phyloP scores from a whole-genome alignment of 176 grass and related monocot genomes.

The Urochloa ruziziensis region DNA sequence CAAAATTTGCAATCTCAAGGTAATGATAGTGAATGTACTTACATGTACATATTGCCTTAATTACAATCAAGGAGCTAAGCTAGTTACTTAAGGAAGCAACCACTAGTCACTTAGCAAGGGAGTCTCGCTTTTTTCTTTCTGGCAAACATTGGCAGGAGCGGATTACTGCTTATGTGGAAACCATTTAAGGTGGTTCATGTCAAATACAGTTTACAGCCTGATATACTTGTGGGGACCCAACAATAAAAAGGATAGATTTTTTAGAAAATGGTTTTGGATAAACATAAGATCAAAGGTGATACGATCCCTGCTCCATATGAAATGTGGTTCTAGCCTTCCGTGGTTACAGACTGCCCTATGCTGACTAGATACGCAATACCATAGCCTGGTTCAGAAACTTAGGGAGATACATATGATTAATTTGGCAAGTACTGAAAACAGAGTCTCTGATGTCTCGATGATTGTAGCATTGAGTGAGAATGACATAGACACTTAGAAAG shows the following conservation, averaged over 20 bases:
- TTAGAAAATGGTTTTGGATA: not conserved
- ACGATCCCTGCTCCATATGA: not conserved
- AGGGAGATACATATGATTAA: not conserved
- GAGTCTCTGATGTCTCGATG: not conserved
- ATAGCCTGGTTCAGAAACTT: not conserved
- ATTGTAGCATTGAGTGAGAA: not conserved
- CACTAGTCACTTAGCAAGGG: not conserved
- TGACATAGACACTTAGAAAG: not conserved
- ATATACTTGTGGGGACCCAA: slow-evolving; percentile 4
- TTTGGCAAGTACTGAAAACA: not conserved
- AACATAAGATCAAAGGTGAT: not conserved
- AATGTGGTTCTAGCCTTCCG: not conserved
- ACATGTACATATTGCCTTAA: not conserved
- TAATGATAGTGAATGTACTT: not conserved
- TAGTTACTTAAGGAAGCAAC: slow-evolving; percentile 6
- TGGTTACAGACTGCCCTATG: not conserved
- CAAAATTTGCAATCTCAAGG: not conserved
- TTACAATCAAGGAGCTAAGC: not conserved
- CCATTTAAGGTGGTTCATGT: not conserved
- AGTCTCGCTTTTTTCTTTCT: too few species aligned
- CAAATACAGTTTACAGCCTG: not conserved
- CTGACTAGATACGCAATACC: not conserved
- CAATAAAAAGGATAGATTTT: not conserved
- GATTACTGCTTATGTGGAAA: slow-evolving; percentile 23
- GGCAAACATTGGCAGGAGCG: too few species aligned